Evolutionary conservation across 257 asterid species (phyloP).

Genomic region (Fraxinus quadrangulata): DNA sequence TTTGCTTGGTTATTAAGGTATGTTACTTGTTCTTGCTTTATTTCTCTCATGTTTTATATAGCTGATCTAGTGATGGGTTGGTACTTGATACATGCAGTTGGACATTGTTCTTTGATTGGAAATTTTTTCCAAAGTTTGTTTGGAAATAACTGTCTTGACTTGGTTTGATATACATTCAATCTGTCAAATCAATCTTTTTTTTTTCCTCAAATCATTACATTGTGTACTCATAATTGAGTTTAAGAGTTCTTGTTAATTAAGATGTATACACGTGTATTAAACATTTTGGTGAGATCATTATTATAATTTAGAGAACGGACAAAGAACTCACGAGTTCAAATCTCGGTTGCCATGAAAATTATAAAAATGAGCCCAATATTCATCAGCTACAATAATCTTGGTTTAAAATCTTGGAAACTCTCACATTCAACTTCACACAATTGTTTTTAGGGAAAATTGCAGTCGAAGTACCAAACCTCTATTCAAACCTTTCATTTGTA

Average conservation of each 20-base stretch:
- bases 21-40: not conserved
- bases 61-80: slow-evolving; percentile 10
- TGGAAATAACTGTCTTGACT: not conserved
- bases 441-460: no score
- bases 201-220: no score
- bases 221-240: no score
- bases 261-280: no score
- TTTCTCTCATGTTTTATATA: slow-evolving; percentile 20
- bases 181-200: not conserved
- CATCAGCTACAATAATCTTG: not conserved
- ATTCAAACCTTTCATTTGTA: no score
- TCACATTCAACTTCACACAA: no score
- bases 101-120: not conserved
- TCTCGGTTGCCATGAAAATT: not conserved
- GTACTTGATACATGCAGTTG: slow-evolving; percentile 1
- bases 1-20: slow-evolving; percentile 7
- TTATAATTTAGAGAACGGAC: no score
- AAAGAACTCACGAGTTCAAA: no score
- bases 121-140: not conserved
- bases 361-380: not conserved
- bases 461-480: no score
- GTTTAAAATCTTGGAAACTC: not conserved
- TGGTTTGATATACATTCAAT: not conserved
- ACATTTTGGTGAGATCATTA: no score
- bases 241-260: no score